Evolutionary conservation across 768 basidiomycete genomes (phyloP), one percentile per base, ranked within the genome.

Genomic region (Tricholomella constricta): DNA sequence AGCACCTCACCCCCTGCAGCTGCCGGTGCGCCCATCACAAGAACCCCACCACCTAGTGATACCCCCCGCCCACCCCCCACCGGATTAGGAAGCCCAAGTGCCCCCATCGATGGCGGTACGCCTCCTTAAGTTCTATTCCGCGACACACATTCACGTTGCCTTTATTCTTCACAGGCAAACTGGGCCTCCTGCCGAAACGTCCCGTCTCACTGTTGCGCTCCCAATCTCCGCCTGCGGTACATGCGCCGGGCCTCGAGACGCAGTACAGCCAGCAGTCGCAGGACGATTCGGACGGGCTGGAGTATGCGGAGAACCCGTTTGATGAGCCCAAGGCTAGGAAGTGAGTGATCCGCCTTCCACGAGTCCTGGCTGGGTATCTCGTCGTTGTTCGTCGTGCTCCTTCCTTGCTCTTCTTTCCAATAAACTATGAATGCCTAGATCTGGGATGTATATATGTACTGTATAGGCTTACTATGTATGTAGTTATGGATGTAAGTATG

Each of bases 231-330:
- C 46, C 52, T 10, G 48, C 56, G 52, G 43, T 60, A 34, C 55
- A n/a, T n/a, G n/a, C n/a, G n/a, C n/a, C n/a, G n/a, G n/a, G n/a
- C n/a, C n/a, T n/a, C n/a, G n/a, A 65, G 57, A 2, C 25, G 25
- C 42, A 43, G 26, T 25, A 43, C 25, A 46, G 60, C 37, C 52
- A 59, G 45, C 46, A 55, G 27, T 62, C 65, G 25, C 69, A 59
- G 35, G 69, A 76, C 22, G 72, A 77, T 36, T 72, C 76, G 5
- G 83, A 84, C 49, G 84, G 81, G n/a, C 62, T 87, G 58, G 88
- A 88, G 66, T 89, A 87, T 65, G 77, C 80, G 3, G 86, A 88
- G 76, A 88, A 83, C 60, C 88, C 88, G 31, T 90, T 90, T 55
- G 86, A 89, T 51, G 85, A 88, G 45, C 48, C 37, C 8, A 49